A percentile compares a stretch with the other conserved stretches of the same genome.
phyloP scores from a whole-genome alignment of 345 rosid species.

The Pistacia integerrima region DNA sequence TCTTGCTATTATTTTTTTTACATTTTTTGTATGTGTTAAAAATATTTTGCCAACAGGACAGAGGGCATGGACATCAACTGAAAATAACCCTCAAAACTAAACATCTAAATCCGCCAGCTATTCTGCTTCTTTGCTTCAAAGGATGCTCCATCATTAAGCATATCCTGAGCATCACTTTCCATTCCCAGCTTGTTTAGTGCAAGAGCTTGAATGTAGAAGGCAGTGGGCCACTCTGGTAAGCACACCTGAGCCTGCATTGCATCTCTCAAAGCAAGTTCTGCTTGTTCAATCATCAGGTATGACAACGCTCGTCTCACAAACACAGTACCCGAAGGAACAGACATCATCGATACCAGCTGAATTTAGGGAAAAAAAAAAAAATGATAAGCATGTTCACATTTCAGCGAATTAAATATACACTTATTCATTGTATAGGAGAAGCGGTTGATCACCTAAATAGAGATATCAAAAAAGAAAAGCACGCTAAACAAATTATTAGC shows the following conservation, averaged over 20 bases:
- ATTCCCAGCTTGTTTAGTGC: conserved; percentile 96
- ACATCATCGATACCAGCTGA: conserved; percentile 83
- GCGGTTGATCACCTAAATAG: neutral
- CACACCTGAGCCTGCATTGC: conserved; percentile 99
- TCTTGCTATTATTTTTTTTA: conserved; percentile 20
- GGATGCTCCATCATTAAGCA: conserved; percentile 95
- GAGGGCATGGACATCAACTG: neutral
- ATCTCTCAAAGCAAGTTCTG: conserved; percentile 90
- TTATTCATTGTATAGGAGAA: neutral
- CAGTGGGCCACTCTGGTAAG: conserved; percentile 94
- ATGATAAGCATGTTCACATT: too few species aligned
- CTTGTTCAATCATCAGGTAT: conserved; percentile 78
- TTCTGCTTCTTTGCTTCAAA: conserved; percentile 86
- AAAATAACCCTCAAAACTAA: conserved; percentile 5
- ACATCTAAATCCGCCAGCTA: conserved; percentile 59
- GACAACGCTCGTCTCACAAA: conserved; percentile 70
- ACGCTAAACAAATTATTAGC: neutral
- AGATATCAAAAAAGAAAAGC: neutral
- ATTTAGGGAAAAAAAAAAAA: neutral
- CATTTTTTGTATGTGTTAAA: conserved; percentile 9
- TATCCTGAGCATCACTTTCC: conserved; percentile 97
- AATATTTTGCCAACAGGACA: conserved; percentile 2
- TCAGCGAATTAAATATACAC: neutral
- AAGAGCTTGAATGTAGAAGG: conserved; percentile 94
- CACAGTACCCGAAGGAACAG: conserved; percentile 86